Base-by-base conservation (phyloP, 1,139 yeast genomes). In the Pichia sp. region DNA sequence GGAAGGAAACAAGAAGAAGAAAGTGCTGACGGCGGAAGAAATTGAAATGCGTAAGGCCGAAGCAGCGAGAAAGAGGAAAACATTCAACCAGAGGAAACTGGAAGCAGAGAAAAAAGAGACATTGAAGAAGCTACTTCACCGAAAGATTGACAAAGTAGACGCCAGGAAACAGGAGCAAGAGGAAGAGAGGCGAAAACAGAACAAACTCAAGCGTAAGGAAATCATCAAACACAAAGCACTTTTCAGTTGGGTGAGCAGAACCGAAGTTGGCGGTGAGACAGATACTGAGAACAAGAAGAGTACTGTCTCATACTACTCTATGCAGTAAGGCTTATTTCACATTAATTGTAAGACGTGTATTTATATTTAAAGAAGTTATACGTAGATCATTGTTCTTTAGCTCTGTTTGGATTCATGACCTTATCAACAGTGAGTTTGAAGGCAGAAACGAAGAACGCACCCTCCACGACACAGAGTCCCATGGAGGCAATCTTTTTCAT, bases 61-160 rank as follows among this genome's bases (percentile, higher is more conserved):
- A 54, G 79, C 76, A 52, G 91, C 96, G 0, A 72, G 98, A 49
- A 75, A 88, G 56, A 71, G 98, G 46, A 83, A 83, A 56, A 91
- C 91, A 53, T 72, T 87, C 52, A 80, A 82, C 47, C 88, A 80
- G 51, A 80, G 82, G 60, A 76, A 82, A 45, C 63, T 85, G 27
- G 97, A 87, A 53, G 96, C 86, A 57, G 98, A 91, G 58, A 91
- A 91, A 56, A 74, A 80, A 51, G 96, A 87, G 47, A 88, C 96
- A 0, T 67, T 91, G 46, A 88, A 87, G 57, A 85, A 84, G 55
- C 64, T 91, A 41, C 66, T 91, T 46, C 82, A 85, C 59, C 77
- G 91, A 58, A 69, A 96, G 44, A 96, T 96, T 27, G 71, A 69
- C 23, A 77, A 80, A 58, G 72, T 78, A 1, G 63, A 81, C 46